Percentiles rank a stretch among this genome's conserved stretches.
These are phyloP conservation scores for Pisolithus orientalis DNA, from an alignment of 768 basidiomycete species.

Conservation along the genomic window DNA sequence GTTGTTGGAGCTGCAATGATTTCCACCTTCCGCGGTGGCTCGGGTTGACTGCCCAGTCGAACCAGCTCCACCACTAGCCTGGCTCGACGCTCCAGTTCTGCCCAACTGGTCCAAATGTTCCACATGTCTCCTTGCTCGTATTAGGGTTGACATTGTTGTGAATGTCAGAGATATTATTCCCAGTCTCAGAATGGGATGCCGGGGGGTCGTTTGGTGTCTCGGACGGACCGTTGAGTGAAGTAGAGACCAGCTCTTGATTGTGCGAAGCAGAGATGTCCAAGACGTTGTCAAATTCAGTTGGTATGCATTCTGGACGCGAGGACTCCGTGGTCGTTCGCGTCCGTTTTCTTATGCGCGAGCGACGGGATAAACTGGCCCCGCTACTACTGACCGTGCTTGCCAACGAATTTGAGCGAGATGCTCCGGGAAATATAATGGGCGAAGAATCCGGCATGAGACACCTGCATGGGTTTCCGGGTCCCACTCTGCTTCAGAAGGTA, in stretches of 20 bases:
- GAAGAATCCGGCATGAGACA: conserved; percentile 28
- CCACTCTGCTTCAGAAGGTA: conserved; percentile 5
- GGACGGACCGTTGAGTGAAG: conserved; percentile 4
- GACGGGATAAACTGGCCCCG: conserved; percentile 45
- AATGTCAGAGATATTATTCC: conserved; percentile 6
- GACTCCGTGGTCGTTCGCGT: conserved; percentile 43
- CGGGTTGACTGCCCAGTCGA: conserved; percentile 8
- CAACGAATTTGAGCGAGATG: conserved; percentile 28
- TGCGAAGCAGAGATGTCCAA: conserved; percentile 25
- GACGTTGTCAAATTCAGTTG: conserved; percentile 12
- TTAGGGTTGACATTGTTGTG: conserved; percentile 9
- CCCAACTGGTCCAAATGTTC: conserved; percentile 18
- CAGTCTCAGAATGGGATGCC: conserved; percentile 12
- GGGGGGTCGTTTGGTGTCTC: conserved; percentile 5
- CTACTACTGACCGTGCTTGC: conserved; percentile 42
- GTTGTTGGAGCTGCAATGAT: conserved; percentile 5
- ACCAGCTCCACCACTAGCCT: background rate
- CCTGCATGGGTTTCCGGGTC: conserved; percentile 16
- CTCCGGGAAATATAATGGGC: conserved; percentile 19
- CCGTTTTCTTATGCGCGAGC: conserved; percentile 43
- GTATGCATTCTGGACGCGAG: conserved; percentile 17
- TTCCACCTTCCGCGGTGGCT: conserved; percentile 9
- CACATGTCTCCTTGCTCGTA: conserved; percentile 20
- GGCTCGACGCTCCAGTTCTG: conserved; percentile 6
- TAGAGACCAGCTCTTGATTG: conserved; percentile 5